A percentile compares a stretch with the other conserved stretches of the same genome.
phyloP scores from a whole-genome alignment of 2,329 filamentous ascomycete species.

The Rhinocladiella similis region DNA sequence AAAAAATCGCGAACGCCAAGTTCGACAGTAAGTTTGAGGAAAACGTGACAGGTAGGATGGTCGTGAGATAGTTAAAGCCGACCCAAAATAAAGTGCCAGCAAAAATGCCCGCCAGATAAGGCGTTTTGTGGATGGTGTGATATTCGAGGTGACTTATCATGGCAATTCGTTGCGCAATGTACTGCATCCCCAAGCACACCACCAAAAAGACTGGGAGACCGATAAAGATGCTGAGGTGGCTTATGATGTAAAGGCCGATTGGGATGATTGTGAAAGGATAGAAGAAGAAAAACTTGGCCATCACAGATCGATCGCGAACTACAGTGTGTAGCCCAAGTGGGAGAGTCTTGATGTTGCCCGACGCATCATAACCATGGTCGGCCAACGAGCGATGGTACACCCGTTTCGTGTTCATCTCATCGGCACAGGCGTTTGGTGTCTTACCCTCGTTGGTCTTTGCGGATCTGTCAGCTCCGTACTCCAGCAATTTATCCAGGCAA shows the following conservation, averaged over 20 bases:
- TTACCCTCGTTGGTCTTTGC: slow-evolving; percentile 87
- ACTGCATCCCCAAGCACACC: slow-evolving; percentile 63
- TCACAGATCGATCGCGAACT: slow-evolving; percentile 72
- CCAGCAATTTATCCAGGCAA: slow-evolving; percentile 89
- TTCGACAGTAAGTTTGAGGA: slow-evolving; percentile 72
- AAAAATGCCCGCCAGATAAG: slow-evolving; percentile 93
- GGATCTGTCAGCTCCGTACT: slow-evolving; percentile 93
- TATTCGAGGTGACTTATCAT: slow-evolving; percentile 84
- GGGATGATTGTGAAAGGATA: slow-evolving; percentile 81
- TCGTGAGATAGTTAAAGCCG: slow-evolving; percentile 71
- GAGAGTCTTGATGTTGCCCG: slow-evolving; percentile 69
- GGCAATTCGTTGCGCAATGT: slow-evolving; percentile 72
- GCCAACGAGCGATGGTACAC: slow-evolving; percentile 81
- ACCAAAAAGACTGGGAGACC: slow-evolving; percentile 66
- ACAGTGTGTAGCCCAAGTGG: slow-evolving; percentile 74
- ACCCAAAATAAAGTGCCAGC: slow-evolving; percentile 81
- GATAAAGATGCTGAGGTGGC: slow-evolving; percentile 70
- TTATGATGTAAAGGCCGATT: slow-evolving; percentile 68
- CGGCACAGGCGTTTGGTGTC: slow-evolving; percentile 79
- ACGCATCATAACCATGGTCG: slow-evolving; percentile 79
- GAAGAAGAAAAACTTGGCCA: slow-evolving; percentile 84
- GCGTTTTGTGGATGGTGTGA: slow-evolving; percentile 89
- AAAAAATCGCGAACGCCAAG: slow-evolving; percentile 67
- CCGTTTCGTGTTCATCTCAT: slow-evolving; percentile 81
- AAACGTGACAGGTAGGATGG: slow-evolving; percentile 72